Base-by-base conservation (phyloP, 495 filamentous ascomycete genomes). In the Podospora anserina region DNA sequence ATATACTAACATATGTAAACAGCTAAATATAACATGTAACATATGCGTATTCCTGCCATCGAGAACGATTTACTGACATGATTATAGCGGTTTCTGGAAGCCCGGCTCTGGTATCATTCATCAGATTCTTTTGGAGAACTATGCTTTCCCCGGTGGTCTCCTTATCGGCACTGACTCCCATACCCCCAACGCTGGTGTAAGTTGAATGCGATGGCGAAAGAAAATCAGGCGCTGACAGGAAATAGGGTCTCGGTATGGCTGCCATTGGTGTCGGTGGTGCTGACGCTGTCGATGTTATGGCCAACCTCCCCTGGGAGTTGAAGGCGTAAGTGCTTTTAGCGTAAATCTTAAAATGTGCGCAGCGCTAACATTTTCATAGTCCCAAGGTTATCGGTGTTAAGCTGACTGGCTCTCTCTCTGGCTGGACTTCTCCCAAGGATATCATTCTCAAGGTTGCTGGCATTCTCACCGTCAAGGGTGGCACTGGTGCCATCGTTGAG, bases 71-170 rank as follows among this genome's bases (percentile, higher is more conserved):
- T 32, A 7, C 30, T 32, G 7, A 32, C 7, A 5, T 7, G 4
- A 5, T 1, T 32, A 32, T 6, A 32, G 30, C 78, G 96, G 96
- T 84, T 99, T 99, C 90, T 99, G 95, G 95, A 91, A 86, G 79
- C 96, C 95, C 70, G 95, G 95, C 69, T 98, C 95, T 75, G 95
- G 95, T 87, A 99, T 99, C 84, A 99, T 99, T 77, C 95, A 99
- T 83, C 95, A 99, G 86, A 98, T 98, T 76, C 81, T 99, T 71
- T 87, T 99, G 55, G 95, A 99, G 86, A 98, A 98, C 87, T 98
- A 98, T 79, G 94, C 79, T 95, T 78, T 98, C 89, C 95, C 95
- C 72, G 95, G 95, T 87, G 94, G 90, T 87, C 88, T 99, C 68
- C 87, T 99, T 82, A 98, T 99, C 81, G 95, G 95, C 81, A 99